Evolutionary conservation across 169 alveolate species (phyloP), one percentile per base, ranked within the genome.

Genomic region (Perkinsus olseni): DNA sequence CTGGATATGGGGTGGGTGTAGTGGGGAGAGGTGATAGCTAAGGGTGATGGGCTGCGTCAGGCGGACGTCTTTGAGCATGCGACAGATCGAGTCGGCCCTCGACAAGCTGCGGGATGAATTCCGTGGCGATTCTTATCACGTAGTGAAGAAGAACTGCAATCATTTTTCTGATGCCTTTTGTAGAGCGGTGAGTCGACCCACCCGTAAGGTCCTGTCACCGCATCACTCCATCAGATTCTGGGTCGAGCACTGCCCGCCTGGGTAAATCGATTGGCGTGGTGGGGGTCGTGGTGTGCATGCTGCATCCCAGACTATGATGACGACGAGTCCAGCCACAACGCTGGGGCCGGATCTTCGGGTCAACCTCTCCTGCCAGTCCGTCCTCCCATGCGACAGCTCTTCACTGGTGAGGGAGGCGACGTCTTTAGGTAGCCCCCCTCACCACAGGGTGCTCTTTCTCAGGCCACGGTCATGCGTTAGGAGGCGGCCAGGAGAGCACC

Each of bases 161-260:
- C 95, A 93, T 74, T 93, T 93, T 74, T 74, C 93, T 48, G 95
- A 93, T 74, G 93, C 93, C 24, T 92, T 93, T 38, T 91, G 93
- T 38, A 38, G 38, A 62, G 74, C 93, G 38, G 82, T 92, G 8
- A 93, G 82, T 62, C 50, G 50, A 40, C 17, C 36, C 17, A 28
- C 31, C 28, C 17, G 82, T 8, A 62, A 62, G 28, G 11, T 40
- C 50, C 17, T 62, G 4, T 62, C 31, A 24, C 13, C 1, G 82
- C 10, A 6, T 28, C 82, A 10, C 1, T 62, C 10, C 17, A 13
- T 62, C 28, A 62, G 82, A 28, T 62, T 62, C 13, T 62, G 8
- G 82, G 82, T 4, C 82, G 82, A 28, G 31, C 82, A 21, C 82
- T 62, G 82, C 82, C 82, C 31, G 8, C 82, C 28, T 62, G 82